phyloP scores from a whole-genome alignment of 225 moss, liverwort and hornwort genomes.

The Sphagnum contortum region DNA sequence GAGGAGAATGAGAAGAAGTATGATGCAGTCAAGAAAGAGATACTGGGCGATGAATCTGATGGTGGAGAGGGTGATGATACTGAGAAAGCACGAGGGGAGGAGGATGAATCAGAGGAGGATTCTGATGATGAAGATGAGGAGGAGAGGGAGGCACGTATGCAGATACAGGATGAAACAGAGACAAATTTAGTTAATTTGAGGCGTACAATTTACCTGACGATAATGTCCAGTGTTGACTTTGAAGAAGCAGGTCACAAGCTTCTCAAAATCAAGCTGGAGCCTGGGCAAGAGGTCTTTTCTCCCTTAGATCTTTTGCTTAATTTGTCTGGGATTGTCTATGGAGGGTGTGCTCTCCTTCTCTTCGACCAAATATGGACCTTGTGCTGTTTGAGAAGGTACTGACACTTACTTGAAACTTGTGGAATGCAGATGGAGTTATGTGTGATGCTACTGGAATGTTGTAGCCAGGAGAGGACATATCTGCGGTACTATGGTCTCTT shows the following conservation, averaged over 20 bases:
- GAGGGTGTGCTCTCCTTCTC: not conserved
- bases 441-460: slow-evolving; percentile 88
- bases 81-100: slow-evolving; percentile 60
- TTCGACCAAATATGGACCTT: too few species aligned
- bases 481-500: slow-evolving; percentile 75
- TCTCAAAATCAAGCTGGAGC: slow-evolving; percentile 80
- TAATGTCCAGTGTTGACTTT: slow-evolving; percentile 90
- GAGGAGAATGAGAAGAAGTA: slow-evolving; percentile 73
- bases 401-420: not conserved
- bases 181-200: slow-evolving; percentile 85
- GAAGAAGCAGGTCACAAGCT: slow-evolving; percentile 97
- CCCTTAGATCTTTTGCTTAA: not conserved
- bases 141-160: slow-evolving; percentile 72
- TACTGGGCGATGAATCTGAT: slow-evolving; percentile 74
- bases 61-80: slow-evolving; percentile 62
- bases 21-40: slow-evolving; percentile 74
- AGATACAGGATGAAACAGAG: slow-evolving; percentile 91
- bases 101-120: slow-evolving; percentile 56
- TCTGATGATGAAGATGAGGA: slow-evolving; percentile 85
- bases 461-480: slow-evolving; percentile 86
- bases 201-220: slow-evolving; percentile 75
- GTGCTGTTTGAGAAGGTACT: too few species aligned
- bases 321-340: not conserved
- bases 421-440: slow-evolving; percentile 72
- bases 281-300: slow-evolving; percentile 63